A percentile compares a stretch with the other conserved stretches of the same genome.
Evolutionary conservation across 192 early-diverging fungal species (phyloP).

Genomic region (Umbelopsis ramanniana): DNA sequence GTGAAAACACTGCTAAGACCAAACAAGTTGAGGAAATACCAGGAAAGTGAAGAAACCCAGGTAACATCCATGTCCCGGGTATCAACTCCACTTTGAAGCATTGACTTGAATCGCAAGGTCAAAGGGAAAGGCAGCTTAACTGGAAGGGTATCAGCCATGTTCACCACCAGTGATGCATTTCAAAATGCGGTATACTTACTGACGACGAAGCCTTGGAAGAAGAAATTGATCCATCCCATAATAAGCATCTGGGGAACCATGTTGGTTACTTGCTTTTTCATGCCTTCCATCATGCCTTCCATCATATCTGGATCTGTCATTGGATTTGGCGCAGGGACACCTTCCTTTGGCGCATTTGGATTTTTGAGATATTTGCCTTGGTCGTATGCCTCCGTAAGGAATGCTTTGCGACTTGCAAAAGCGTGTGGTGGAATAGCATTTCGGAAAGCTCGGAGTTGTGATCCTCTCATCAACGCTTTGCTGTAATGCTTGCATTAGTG

Average conservation of each 20-base stretch:
- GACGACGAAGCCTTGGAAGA: slow-evolving; percentile 97
- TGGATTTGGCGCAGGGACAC: slow-evolving; percentile 66
- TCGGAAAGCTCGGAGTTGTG: slow-evolving; percentile 69
- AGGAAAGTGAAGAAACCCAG: slow-evolving; percentile 97
- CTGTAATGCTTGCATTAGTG: slow-evolving; percentile 29
- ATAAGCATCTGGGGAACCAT: slow-evolving; percentile 98
- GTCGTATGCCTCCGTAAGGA: slow-evolving; percentile 78
- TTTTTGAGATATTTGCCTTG: slow-evolving; percentile 87
- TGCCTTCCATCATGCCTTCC: slow-evolving; percentile 96
- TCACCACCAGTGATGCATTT: background rate
- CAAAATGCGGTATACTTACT: slow-evolving; percentile 58
- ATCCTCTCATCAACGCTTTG: slow-evolving; percentile 77
- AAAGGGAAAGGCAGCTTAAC: slow-evolving; percentile 97
- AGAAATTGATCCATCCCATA: slow-evolving; percentile 99
- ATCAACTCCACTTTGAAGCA: slow-evolving; percentile 96
- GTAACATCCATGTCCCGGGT: slow-evolving; percentile 96
- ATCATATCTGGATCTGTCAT: slow-evolving; percentile 93
- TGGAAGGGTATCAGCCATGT: slow-evolving; percentile 33
- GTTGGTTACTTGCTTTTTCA: slow-evolving; percentile 98
- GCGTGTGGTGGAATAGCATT: slow-evolving; percentile 71
- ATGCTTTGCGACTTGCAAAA: slow-evolving; percentile 74
- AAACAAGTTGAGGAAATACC: slow-evolving; percentile 99
- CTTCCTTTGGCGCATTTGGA: slow-evolving; percentile 62
- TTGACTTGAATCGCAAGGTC: slow-evolving; percentile 95
- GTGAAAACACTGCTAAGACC: slow-evolving; percentile 91